Evolutionary conservation across 2,329 filamentous ascomycete species (phyloP), one percentile per base, ranked within the genome.

Genomic region (Ceratocystis albifundus): DNA sequence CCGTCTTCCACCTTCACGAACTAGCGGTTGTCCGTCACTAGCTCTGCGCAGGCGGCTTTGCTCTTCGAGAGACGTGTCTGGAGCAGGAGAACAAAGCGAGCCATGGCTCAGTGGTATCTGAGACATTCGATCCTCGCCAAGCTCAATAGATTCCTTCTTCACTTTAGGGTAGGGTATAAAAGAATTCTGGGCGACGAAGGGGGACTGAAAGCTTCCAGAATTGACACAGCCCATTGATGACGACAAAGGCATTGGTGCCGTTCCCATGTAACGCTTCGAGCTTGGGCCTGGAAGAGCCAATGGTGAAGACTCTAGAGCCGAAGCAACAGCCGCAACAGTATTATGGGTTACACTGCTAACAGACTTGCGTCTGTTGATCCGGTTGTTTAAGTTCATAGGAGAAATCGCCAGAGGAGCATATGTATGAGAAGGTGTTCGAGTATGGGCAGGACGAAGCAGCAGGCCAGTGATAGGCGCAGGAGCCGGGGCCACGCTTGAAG

Each of bases 351-450:
- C 28, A 70, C 85, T 88, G 69, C 89, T 90, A 74, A 96, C 91
- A 77, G 92, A 96, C 83, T 97, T 97, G 72, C 94, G 86, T 73
- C 93, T 89, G 71, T 89, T 91, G 71, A 97, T 85, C 71, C 94
- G 89, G 76, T 96, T 89, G 75, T 85, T 87, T 71, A 86, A 79
- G 78, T 92, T 93, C 73, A 92, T 83, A n/a, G 64, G 41, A 67
- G 88, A 85, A 71, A 85, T 85, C 68, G 88, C 83, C 66, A 92
- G 88, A 17, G 66, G 5, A 32, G 59, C 30, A 71, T 91, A 80
- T 67, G 90, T 93, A 76, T 94, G 88, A 62, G 89, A 89, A 78
- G 91, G 89, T 71, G 85, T 86, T 73, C 91, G 87, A 69, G 85
- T 83, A 77, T 88, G 84, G 86, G 72, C 80, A 80, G 72, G 80